Evolutionary conservation across 768 basidiomycete genomes (phyloP).

Genomic region (Amyloporia xantha): DNA sequence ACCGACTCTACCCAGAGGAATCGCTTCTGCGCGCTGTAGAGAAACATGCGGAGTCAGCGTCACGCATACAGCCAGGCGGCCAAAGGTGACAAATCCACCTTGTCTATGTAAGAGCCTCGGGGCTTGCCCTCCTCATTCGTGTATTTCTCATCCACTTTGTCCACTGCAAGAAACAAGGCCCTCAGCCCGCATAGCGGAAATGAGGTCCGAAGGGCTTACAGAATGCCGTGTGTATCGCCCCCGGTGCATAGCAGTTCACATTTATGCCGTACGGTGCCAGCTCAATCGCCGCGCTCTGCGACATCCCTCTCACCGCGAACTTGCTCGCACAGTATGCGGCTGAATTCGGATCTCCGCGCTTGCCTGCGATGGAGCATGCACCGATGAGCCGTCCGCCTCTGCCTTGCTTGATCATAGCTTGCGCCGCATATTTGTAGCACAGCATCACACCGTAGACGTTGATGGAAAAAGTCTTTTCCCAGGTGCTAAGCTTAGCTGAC

Average conservation of each 20-base stretch:
- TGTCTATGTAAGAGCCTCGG: constrained; percentile 8
- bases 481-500: neutral
- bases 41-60: neutral
- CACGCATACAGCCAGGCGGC: neutral
- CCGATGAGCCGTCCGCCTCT: constrained; percentile 35
- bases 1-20: constrained; percentile 19
- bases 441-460: constrained; percentile 37
- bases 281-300: constrained; percentile 24
- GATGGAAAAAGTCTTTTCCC: constrained; percentile 22
- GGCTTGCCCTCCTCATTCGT: constrained; percentile 8
- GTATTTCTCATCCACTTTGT: constrained; percentile 11
- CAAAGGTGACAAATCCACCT: neutral
- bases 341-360: constrained; percentile 7
- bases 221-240: constrained; percentile 17
- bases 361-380: constrained; percentile 20
- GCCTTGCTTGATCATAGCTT: constrained; percentile 35
- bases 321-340: constrained; percentile 24
- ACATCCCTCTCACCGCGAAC: constrained; percentile 25
- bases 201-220: constrained; percentile 5
- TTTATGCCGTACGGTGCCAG: constrained; percentile 20
- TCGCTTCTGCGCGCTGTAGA: constrained; percentile 1
- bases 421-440: constrained; percentile 35
- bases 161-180: constrained; percentile 1
- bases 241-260: constrained; percentile 26
- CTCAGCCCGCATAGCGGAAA: neutral